Conservation (phyloP, 495 filamentous ascomycete species). For the Penicillium paxilli region DNA sequence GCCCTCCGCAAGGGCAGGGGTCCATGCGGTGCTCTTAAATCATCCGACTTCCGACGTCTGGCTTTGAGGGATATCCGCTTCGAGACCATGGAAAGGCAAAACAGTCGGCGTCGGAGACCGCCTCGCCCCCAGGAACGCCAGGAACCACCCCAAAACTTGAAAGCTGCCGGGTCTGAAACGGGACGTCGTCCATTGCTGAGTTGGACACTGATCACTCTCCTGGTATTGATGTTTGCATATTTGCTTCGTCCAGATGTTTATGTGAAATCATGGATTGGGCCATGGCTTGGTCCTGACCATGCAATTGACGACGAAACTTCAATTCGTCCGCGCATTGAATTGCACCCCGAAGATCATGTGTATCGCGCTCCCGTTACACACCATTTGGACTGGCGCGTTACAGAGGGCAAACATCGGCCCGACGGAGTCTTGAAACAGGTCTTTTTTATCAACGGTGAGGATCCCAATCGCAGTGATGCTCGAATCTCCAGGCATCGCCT, state of each 20-base stretch:
- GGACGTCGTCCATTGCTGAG: constrained; percentile 8
- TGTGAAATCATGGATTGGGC: not conserved
- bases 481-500: not conserved
- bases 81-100: constrained; percentile 12
- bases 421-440: constrained; percentile 44
- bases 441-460: constrained; percentile 39
- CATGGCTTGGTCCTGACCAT: not conserved
- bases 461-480: not conserved
- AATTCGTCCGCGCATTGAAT: constrained; percentile 26
- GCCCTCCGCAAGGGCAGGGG: not conserved
- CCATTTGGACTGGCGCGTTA: constrained; percentile 36
- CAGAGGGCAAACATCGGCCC: constrained; percentile 29
- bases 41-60: not conserved
- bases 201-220: constrained; percentile 14
- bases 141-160: not conserved
- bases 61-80: not conserved
- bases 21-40: not conserved
- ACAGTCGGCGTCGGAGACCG: constrained; percentile 7
- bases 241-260: constrained; percentile 1
- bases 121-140: constrained; percentile 2
- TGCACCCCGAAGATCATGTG: constrained; percentile 42
- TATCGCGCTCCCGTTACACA: constrained; percentile 32
- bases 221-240: constrained; percentile 20
- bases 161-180: not conserved
- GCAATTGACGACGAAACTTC: not conserved